phyloP scores from a whole-genome alignment of 2,329 filamentous ascomycete genomes.

The Fusarium xylarioides region DNA sequence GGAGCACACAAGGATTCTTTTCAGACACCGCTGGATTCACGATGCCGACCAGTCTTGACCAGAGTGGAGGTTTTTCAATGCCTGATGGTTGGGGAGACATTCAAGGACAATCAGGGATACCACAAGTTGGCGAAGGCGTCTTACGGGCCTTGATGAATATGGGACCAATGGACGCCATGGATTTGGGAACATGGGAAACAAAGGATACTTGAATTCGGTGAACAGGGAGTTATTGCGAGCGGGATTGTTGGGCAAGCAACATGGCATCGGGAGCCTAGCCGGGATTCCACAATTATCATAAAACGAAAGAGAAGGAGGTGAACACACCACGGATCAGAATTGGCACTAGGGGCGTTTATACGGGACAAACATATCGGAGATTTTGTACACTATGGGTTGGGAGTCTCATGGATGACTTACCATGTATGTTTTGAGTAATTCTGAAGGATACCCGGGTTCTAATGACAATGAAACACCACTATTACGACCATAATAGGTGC shows the following conservation, averaged over 20 bases:
- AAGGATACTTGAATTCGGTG: constrained; percentile 41
- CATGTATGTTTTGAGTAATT: constrained; percentile 16
- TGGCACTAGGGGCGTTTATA: constrained; percentile 25
- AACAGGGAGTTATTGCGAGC: not conserved
- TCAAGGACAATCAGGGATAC: constrained; percentile 57
- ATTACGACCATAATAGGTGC: not conserved
- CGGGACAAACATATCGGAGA: constrained; percentile 22
- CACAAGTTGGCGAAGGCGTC: constrained; percentile 66
- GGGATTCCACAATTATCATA: not conserved
- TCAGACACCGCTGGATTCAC: constrained; percentile 51
- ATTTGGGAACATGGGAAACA: constrained; percentile 59
- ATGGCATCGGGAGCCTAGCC: not conserved
- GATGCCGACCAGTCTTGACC: constrained; percentile 38
- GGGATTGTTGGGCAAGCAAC: not conserved
- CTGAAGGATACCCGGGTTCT: constrained; percentile 32
- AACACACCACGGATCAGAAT: constrained; percentile 1
- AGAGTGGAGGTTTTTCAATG: constrained; percentile 51
- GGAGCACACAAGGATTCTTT: constrained; percentile 52
- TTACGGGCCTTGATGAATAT: constrained; percentile 66
- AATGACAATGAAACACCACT: constrained; percentile 31
- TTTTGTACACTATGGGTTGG: constrained; percentile 29
- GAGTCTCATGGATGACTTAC: constrained; percentile 15
- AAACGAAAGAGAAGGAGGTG: constrained; percentile 12
- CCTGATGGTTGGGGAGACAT: constrained; percentile 57
- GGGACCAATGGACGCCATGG: constrained; percentile 69